These are phyloP conservation scores for Amaranthus cruentus DNA, from an alignment of 148 eudicot genomes.

Conservation along the genomic window DNA sequence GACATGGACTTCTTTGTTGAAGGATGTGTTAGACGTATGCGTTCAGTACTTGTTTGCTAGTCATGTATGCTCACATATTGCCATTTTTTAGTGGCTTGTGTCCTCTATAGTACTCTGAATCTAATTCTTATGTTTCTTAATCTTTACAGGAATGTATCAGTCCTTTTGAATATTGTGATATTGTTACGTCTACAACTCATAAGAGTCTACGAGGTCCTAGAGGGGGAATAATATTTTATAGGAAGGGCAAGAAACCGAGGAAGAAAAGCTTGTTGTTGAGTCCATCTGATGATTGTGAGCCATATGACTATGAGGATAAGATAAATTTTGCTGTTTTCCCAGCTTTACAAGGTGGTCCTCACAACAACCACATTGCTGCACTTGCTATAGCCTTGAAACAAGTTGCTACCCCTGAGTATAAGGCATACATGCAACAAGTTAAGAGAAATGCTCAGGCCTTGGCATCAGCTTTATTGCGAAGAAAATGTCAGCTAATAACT, in stretches of 20 bases:
- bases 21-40: not conserved
- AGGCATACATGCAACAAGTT: slow-evolving; percentile 86
- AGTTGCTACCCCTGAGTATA: slow-evolving; percentile 78
- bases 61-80: not conserved
- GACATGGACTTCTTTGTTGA: not conserved
- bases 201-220: slow-evolving; percentile 98
- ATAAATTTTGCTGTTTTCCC: slow-evolving; percentile 96
- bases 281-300: slow-evolving; percentile 65
- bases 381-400: slow-evolving; percentile 95
- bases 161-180: slow-evolving; percentile 89
- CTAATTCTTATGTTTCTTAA: not conserved
- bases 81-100: not conserved
- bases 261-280: slow-evolving; percentile 56
- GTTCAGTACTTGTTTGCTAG: not conserved
- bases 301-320: slow-evolving; percentile 87
- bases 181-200: slow-evolving; percentile 93
- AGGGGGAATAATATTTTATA: slow-evolving; percentile 89
- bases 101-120: too few species aligned
- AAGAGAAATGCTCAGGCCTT: slow-evolving; percentile 84
- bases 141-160: slow-evolving; percentile 63
- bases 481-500: slow-evolving; percentile 71
- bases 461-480: slow-evolving; percentile 59
- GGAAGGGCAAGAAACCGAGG: slow-evolving; percentile 74
- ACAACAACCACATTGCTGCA: slow-evolving; percentile 95
- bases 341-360: slow-evolving; percentile 96